Percentiles rank a stretch among this genome's conserved stretches.
These are phyloP conservation scores for Trichoderma polysporum DNA, from an alignment of 2,329 filamentous ascomycete genomes.

Conservation along the genomic window DNA sequence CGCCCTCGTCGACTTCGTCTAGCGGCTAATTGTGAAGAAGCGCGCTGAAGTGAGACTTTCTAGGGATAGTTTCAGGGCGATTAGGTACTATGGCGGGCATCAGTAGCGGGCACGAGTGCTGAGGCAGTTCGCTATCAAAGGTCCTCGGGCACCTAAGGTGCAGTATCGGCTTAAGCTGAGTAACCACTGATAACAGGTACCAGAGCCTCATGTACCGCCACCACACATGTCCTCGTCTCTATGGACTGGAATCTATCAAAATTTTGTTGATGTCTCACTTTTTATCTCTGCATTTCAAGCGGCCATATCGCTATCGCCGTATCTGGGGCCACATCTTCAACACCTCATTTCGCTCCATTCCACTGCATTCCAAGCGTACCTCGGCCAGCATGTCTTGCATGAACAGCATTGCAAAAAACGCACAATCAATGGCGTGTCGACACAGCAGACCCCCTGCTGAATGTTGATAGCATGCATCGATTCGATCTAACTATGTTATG, in stretches of 20 bases:
- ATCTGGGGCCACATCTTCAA: neutral
- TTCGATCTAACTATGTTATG: constrained; percentile 6
- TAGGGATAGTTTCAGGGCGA: neutral
- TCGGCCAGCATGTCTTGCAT: constrained; percentile 18
- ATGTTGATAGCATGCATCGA: constrained; percentile 4
- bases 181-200: neutral
- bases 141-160: neutral
- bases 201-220: no score
- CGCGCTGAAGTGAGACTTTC: neutral
- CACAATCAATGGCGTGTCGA: constrained; percentile 11
- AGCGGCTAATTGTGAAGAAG: neutral
- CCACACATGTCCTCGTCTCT: neutral
- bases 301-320: neutral
- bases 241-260: constrained; percentile 2
- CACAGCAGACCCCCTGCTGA: neutral
- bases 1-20: neutral
- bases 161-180: neutral
- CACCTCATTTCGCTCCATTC: constrained; percentile 11
- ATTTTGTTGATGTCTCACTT: constrained; percentile 6
- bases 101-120: neutral
- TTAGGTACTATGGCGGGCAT: neutral
- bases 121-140: neutral
- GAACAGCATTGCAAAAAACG: constrained; percentile 9
- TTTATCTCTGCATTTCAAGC: neutral
- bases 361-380: neutral